phyloP scores from a whole-genome alignment of 2,329 filamentous ascomycete genomes.

The Pseudophaeomoniella oleicola region DNA sequence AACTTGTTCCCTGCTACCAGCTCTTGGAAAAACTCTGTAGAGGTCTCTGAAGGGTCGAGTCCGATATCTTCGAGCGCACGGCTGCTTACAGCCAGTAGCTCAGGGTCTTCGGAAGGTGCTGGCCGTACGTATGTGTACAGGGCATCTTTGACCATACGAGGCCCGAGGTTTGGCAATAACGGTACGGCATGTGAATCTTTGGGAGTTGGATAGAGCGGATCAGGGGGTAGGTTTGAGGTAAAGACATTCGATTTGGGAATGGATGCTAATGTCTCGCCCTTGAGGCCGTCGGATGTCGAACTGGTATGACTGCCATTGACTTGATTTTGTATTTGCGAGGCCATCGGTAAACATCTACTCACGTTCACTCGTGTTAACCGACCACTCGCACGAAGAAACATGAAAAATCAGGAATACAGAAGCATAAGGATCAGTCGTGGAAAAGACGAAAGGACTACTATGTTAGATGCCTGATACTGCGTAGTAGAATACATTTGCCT shows the following conservation, averaged over 20 bases:
- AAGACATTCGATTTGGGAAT: constrained; percentile 52
- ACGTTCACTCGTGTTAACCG: not conserved
- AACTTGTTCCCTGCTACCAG: constrained; percentile 72
- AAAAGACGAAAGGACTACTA: too few relatives aligned
- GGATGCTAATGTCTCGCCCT: constrained; percentile 21
- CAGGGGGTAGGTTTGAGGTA: constrained; percentile 56
- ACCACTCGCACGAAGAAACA: too few relatives aligned
- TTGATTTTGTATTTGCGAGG: constrained; percentile 22
- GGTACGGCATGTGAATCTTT: constrained; percentile 67
- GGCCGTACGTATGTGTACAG: constrained; percentile 86
- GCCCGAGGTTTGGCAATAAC: constrained; percentile 54
- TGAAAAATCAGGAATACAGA: too few relatives aligned
- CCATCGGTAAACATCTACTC: constrained; percentile 29
- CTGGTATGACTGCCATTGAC: constrained; percentile 8
- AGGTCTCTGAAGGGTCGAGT: constrained; percentile 51
- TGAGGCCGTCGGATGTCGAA: constrained; percentile 4
- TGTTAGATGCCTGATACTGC: too few relatives aligned
- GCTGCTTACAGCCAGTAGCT: constrained; percentile 68
- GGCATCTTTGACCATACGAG: constrained; percentile 71
- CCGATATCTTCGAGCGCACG: constrained; percentile 71
- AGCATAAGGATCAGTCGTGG: too few relatives aligned
- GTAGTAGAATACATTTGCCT: too few relatives aligned
- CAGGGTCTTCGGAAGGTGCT: constrained; percentile 53
- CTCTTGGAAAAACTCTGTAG: constrained; percentile 59
- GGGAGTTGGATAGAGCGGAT: constrained; percentile 66